phyloP scores from a whole-genome alignment of 352 stramenopile species.

The Pythium chondricola region DNA sequence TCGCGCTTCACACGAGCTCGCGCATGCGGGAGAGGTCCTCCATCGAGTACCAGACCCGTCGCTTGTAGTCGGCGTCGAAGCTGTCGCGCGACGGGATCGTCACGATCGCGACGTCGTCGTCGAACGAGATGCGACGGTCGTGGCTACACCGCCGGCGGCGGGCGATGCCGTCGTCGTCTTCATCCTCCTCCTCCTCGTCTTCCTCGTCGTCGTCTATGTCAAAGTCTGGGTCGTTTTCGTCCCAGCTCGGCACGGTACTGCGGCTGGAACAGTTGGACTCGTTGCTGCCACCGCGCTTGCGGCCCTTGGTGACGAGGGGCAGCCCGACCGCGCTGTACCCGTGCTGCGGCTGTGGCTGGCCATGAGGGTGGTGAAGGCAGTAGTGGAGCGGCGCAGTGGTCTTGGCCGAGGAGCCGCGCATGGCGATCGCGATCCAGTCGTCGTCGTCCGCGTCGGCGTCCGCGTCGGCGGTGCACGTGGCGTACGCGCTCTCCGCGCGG shows the following conservation, averaged over 20 bases:
- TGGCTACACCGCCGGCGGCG: constrained; percentile 61
- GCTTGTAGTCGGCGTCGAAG: constrained; percentile 77
- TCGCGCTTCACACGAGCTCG: constrained; percentile 14
- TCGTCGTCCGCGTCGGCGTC: constrained; percentile 40
- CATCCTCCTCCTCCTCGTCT: constrained; percentile 47
- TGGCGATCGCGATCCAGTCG: constrained; percentile 43
- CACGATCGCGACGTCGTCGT: constrained; percentile 62
- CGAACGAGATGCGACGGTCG: constrained; percentile 72
- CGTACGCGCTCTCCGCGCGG: constrained; percentile 28
- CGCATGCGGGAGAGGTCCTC: constrained; percentile 60
- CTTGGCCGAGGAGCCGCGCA: constrained; percentile 12
- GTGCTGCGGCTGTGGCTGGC: constrained; percentile 3
- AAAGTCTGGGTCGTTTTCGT: constrained; percentile 25
- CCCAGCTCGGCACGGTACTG: constrained; percentile 48
- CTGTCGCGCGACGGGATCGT: constrained; percentile 61
- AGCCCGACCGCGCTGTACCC: constrained; percentile 2
- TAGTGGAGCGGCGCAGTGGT: background rate
- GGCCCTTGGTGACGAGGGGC: constrained; percentile 26
- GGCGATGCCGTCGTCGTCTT: constrained; percentile 22
- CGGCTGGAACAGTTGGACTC: constrained; percentile 15
- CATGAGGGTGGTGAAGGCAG: too few species aligned
- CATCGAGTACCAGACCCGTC: constrained; percentile 64
- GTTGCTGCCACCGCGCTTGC: constrained; percentile 37
- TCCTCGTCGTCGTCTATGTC: constrained; percentile 39
- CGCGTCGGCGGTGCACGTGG: constrained; percentile 24